phyloP scores from a whole-genome alignment of 306 rosid genomes.

The Rosa persica region DNA sequence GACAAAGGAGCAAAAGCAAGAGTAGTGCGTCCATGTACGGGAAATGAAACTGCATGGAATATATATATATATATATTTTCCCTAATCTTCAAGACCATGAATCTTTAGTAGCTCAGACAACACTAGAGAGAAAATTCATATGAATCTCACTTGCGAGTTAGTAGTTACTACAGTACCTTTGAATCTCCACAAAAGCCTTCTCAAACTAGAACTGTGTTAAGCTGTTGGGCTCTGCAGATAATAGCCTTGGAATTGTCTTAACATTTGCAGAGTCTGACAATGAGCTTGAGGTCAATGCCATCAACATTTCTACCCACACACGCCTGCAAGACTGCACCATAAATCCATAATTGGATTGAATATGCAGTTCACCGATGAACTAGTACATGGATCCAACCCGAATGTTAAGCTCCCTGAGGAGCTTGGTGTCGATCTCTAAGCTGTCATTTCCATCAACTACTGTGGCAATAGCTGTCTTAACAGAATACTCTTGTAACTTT shows the following conservation, averaged over 20 bases:
- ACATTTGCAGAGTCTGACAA: slow-evolving; percentile 65
- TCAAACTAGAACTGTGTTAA: slow-evolving; percentile 9
- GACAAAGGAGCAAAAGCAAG: no score
- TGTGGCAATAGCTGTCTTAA: slow-evolving; percentile 58
- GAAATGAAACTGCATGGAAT: no score
- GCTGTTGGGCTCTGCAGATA: slow-evolving; percentile 40
- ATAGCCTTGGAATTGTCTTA: slow-evolving; percentile 68
- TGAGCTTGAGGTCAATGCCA: slow-evolving; percentile 87
- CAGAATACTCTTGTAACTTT: slow-evolving; percentile 65
- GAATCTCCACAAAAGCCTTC: slow-evolving; percentile 7
- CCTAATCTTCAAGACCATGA: neutral
- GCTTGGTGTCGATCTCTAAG: slow-evolving; percentile 51
- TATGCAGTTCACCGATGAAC: slow-evolving; percentile 76
- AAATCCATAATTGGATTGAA: slow-evolving; percentile 53
- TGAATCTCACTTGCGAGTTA: neutral
- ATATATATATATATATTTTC: no score
- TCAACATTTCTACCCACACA: slow-evolving; percentile 81
- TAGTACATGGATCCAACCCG: slow-evolving; percentile 70
- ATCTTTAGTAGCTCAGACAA: neutral
- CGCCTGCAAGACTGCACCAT: slow-evolving; percentile 71
- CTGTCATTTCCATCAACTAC: slow-evolving; percentile 52
- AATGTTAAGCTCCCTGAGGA: slow-evolving; percentile 59
- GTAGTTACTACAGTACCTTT: neutral
- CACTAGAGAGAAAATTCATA: neutral
- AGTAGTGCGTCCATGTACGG: no score